Conservation (phyloP, 2,329 filamentous ascomycete species). For the Paradendryphiella salina region DNA sequence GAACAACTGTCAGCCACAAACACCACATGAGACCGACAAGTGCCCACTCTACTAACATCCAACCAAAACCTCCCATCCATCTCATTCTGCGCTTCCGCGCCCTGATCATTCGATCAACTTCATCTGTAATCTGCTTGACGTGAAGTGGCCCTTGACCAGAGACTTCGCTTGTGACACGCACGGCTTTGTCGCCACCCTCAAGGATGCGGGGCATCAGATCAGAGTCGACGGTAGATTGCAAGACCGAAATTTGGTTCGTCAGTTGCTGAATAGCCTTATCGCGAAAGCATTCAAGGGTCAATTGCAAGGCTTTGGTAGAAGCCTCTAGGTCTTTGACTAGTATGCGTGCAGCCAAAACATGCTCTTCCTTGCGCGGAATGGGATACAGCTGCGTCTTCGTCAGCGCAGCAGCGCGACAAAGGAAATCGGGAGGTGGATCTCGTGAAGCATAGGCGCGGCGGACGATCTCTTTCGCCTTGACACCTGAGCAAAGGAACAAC, state of each 20-base stretch:
- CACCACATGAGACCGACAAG: conserved; percentile 92
- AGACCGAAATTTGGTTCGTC: conserved; percentile 47
- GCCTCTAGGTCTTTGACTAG: conserved; percentile 55
- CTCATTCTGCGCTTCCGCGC: conserved; percentile 73
- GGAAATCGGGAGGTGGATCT: conserved; percentile 38
- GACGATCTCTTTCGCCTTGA: conserved; percentile 82
- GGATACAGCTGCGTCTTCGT: conserved; percentile 50
- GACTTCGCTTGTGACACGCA: conserved; percentile 75
- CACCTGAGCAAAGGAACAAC: conserved; percentile 79
- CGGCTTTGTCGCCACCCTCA: conserved; percentile 73
- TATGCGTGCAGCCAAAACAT: conserved; percentile 57
- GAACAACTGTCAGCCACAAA: conserved; percentile 85
- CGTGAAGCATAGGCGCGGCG: conserved; percentile 61
- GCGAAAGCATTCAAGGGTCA: conserved; percentile 56
- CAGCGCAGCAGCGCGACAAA: conserved; percentile 50
- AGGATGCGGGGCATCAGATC: conserved; percentile 64
- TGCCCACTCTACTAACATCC: conserved; percentile 83
- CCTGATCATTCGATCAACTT: conserved; percentile 69
- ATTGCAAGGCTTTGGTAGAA: conserved; percentile 52
- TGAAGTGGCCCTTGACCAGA: conserved; percentile 75
- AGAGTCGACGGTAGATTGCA: conserved; percentile 54
- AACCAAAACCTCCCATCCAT: conserved; percentile 75
- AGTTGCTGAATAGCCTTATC: conserved; percentile 52
- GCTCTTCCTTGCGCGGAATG: conserved; percentile 56
- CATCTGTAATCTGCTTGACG: conserved; percentile 78